A percentile compares a stretch with the other conserved stretches of the same genome.
Conservation (phyloP, 2,329 filamentous ascomycete species). For the Diplodia seriata region DNA sequence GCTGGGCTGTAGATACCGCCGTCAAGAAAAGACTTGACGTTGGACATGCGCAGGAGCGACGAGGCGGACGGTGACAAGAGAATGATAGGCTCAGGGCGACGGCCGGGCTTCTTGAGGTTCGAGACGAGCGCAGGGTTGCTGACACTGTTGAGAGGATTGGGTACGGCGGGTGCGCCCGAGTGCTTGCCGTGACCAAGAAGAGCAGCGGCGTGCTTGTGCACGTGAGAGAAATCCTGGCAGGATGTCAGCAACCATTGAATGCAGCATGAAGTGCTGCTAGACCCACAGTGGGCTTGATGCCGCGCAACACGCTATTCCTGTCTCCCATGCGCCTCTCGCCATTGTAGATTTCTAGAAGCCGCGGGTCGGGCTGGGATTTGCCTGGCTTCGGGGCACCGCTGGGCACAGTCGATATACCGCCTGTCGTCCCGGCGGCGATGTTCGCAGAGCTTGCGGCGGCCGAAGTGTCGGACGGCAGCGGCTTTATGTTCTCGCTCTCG, state of each 20-base stretch:
- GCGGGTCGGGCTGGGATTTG: constrained; percentile 72
- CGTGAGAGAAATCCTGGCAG: constrained; percentile 85
- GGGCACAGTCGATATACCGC: constrained; percentile 49
- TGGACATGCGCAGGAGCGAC: constrained; percentile 91
- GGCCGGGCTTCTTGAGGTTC: constrained; percentile 52
- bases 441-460: constrained; percentile 55
- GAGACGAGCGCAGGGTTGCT: constrained; percentile 48
- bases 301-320: constrained; percentile 84
- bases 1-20: constrained; percentile 80
- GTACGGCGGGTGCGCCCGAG: constrained; percentile 57
- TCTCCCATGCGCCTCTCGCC: constrained; percentile 92
- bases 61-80: constrained; percentile 95
- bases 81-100: constrained; percentile 82
- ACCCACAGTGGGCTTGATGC: constrained; percentile 85
- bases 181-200: constrained; percentile 67
- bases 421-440: constrained; percentile 59
- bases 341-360: constrained; percentile 86
- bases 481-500: constrained; percentile 89
- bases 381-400: constrained; percentile 52
- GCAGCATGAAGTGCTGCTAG: constrained; percentile 3
- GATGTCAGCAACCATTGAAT: constrained; percentile 32
- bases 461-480: constrained; percentile 69
- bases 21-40: constrained; percentile 93
- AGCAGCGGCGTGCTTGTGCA: constrained; percentile 81
- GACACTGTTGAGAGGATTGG: constrained; percentile 37